phyloP scores from a whole-genome alignment of 768 basidiomycete species.

The Mycena vulgaris region DNA sequence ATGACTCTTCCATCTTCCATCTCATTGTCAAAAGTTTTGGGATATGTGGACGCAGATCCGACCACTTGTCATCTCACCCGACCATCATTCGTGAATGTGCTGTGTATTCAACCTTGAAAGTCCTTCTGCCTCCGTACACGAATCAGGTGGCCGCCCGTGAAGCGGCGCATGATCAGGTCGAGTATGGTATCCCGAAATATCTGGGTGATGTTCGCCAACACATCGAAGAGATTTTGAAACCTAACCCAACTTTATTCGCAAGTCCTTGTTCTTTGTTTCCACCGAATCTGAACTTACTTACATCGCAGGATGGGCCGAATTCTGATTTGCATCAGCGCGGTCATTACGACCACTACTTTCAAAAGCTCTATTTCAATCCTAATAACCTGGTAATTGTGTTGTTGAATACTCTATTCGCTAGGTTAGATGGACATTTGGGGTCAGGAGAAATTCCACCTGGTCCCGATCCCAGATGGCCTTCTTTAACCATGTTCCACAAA shows the following conservation, averaged over 20 bases:
- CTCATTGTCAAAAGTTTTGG: background rate
- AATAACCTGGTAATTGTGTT: background rate
- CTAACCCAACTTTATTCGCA: slow-evolving; percentile 9
- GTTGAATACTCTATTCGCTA: background rate
- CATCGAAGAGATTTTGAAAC: slow-evolving; percentile 9
- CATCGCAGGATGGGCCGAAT: background rate
- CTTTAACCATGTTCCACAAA: background rate
- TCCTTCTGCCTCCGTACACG: slow-evolving; percentile 2
- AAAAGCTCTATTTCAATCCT: background rate
- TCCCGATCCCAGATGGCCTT: slow-evolving; percentile 11
- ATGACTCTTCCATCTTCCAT: background rate
- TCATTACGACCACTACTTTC: background rate
- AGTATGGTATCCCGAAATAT: background rate
- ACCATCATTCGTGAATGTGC: background rate
- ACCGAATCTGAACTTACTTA: background rate
- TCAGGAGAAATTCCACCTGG: background rate
- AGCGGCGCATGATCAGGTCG: background rate
- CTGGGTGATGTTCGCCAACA: background rate
- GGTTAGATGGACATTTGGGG: background rate
- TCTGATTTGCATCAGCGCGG: background rate
- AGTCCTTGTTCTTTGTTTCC: background rate
- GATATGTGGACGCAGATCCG: background rate
- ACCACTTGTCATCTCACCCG: background rate
- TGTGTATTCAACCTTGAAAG: slow-evolving; percentile 4
- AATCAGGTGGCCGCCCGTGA: background rate